A percentile compares a stretch with the other conserved stretches of the same genome.
phyloP scores from a whole-genome alignment of 2,329 filamentous ascomycete species.

The Pseudopyrenochaeta lycopersici region DNA sequence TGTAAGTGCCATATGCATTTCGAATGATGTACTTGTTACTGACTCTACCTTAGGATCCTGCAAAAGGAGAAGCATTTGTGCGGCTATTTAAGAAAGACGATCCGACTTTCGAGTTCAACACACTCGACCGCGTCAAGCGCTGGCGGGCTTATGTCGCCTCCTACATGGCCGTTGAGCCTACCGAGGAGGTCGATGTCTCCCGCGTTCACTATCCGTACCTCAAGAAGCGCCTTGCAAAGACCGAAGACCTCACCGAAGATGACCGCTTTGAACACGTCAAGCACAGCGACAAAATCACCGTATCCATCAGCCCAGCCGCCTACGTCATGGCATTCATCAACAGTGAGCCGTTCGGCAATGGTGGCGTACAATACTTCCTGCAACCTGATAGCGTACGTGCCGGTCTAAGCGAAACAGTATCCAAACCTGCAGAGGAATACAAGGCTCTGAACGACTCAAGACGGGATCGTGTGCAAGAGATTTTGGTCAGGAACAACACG shows the following conservation, averaged over 20 bases:
- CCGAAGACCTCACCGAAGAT: conserved; percentile 43
- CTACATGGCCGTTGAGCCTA: conserved; percentile 87
- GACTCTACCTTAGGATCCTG: conserved; percentile 54
- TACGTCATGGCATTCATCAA: conserved; percentile 56
- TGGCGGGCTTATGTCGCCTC: conserved; percentile 98
- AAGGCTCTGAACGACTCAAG: conserved; percentile 39
- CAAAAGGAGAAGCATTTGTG: conserved; percentile 76
- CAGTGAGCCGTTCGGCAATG: conserved; percentile 44
- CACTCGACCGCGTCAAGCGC: conserved; percentile 67
- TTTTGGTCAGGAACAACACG: conserved; percentile 54
- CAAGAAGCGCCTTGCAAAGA: conserved; percentile 50
- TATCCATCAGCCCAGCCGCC: conserved; percentile 55
- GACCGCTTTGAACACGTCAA: conserved; percentile 41
- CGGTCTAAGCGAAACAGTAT: conserved; percentile 43
- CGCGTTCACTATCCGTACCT: conserved; percentile 53
- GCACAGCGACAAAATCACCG: conserved; percentile 53
- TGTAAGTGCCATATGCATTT: conserved; percentile 67
- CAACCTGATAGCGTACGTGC: conserved; percentile 47
- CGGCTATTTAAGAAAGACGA: conserved; percentile 90
- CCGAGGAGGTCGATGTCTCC: conserved; percentile 57
- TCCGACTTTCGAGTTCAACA: conserved; percentile 76
- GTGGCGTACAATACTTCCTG: conserved; percentile 52
- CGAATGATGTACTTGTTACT: conserved; percentile 20
- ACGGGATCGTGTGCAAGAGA: conserved; percentile 51
- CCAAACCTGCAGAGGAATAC: conserved; percentile 45